These are phyloP conservation scores for Puccinia triticina DNA, from an alignment of 1,284 basidiomycete species.

Conservation along the genomic window DNA sequence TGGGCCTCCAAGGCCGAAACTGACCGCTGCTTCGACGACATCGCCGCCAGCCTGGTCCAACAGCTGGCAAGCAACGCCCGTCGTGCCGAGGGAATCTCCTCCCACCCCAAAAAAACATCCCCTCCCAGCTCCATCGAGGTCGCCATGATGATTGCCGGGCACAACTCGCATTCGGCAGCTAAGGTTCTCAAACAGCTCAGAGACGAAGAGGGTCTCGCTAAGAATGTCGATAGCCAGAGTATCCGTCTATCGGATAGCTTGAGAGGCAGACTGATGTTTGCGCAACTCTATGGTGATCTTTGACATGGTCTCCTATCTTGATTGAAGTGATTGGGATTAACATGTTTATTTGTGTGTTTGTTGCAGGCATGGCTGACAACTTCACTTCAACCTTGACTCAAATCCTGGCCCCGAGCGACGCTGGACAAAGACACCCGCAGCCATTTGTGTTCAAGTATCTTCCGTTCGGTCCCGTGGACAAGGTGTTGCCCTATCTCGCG, in stretches of 20 bases:
- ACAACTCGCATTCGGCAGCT: constrained; percentile 18
- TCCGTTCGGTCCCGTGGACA: constrained; percentile 35
- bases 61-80: background rate
- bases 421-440: background rate
- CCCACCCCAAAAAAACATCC: background rate
- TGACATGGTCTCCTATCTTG: no score
- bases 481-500: constrained; percentile 39
- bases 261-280: constrained; percentile 48
- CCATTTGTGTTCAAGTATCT: constrained; percentile 47
- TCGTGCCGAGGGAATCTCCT: background rate
- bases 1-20: constrained; percentile 40
- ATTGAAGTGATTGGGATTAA: background rate
- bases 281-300: constrained; percentile 45
- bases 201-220: constrained; percentile 31
- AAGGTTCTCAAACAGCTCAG: constrained; percentile 41
- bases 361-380: constrained; percentile 44
- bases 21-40: constrained; percentile 37
- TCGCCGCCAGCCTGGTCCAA: background rate
- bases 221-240: background rate
- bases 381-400: constrained; percentile 28
- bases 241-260: constrained; percentile 26
- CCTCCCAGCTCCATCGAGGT: background rate
- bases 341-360: background rate
- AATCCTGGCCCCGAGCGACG: constrained; percentile 1
- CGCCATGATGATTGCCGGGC: constrained; percentile 33